phyloP scores from a whole-genome alignment of 2,329 filamentous ascomycete genomes.

The Parastagonospora avenae region DNA sequence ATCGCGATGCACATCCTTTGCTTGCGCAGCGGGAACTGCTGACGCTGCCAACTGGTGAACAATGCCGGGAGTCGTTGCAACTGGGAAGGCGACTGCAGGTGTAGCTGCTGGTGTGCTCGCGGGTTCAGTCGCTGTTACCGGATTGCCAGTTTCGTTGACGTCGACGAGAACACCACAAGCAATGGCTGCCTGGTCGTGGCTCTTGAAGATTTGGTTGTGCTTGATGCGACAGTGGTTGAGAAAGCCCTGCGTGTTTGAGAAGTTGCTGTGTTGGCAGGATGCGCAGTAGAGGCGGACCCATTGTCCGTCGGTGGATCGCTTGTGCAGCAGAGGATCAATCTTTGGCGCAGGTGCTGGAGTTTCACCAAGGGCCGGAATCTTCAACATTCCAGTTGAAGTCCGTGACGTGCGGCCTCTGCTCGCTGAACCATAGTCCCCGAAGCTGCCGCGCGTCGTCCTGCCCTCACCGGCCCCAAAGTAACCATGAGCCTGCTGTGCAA shows the following conservation, averaged over 20 bases:
- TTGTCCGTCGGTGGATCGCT: conserved; percentile 79
- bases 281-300: conserved; percentile 87
- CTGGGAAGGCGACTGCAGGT: conserved; percentile 37
- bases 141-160: conserved; percentile 58
- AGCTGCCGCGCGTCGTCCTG: conserved; percentile 78
- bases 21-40: conserved; percentile 27
- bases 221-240: conserved; percentile 98
- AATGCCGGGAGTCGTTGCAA: conserved; percentile 35
- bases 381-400: conserved; percentile 59
- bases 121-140: conserved; percentile 41
- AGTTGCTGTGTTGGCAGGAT: conserved; percentile 87
- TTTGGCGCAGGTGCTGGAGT: conserved; percentile 61
- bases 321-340: conserved; percentile 80
- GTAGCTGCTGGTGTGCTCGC: conserved; percentile 28
- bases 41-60: conserved; percentile 44
- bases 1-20: conserved; percentile 41
- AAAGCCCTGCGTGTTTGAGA: conserved; percentile 97
- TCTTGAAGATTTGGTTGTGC: conserved; percentile 91
- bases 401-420: conserved; percentile 63
- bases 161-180: conserved; percentile 86
- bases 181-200: conserved; percentile 90
- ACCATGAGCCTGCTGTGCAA: conserved; percentile 43
- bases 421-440: conserved; percentile 58
- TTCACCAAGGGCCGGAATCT: conserved; percentile 50
- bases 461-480: conserved; percentile 62